These are phyloP conservation scores for Hypoxylon crocopeplum DNA, from an alignment of 495 filamentous ascomycete species.

Conservation along the genomic window DNA sequence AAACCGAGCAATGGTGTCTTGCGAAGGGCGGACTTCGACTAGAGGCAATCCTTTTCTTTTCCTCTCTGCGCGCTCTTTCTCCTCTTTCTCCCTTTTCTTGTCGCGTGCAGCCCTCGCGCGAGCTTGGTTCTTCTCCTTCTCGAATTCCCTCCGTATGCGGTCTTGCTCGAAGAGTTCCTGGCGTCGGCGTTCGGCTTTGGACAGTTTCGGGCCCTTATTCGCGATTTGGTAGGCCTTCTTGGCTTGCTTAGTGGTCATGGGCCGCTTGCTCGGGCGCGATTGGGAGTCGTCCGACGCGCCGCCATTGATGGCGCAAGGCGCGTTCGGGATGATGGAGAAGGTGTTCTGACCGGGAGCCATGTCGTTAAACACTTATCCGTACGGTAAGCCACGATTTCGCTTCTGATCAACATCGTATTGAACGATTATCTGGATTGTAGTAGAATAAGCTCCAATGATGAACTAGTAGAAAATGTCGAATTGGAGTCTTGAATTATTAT, in stretches of 20 bases:
- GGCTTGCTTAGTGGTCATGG: slow-evolving; percentile 56
- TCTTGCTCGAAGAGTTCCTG: slow-evolving; percentile 53
- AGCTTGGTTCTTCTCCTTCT: slow-evolving; percentile 49
- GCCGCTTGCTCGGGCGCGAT: slow-evolving; percentile 25
- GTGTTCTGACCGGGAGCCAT: slow-evolving; percentile 42
- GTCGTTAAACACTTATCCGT: slow-evolving; percentile 11
- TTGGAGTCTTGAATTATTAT: too few species aligned
- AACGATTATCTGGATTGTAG: slow-evolving; percentile 1
- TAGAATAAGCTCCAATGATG: too few species aligned
- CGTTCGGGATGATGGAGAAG: slow-evolving; percentile 42
- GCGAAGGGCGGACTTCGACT: slow-evolving; percentile 49
- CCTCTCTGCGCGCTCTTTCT: slow-evolving; percentile 44
- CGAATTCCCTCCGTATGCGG: slow-evolving; percentile 51
- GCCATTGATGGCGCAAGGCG: slow-evolving; percentile 34
- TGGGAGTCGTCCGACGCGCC: slow-evolving; percentile 7
- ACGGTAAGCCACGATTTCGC: background rate
- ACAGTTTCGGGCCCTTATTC: slow-evolving; percentile 44
- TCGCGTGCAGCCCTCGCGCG: slow-evolving; percentile 48
- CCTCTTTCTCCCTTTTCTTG: slow-evolving; percentile 52
- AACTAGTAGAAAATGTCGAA: slow-evolving; percentile 3
- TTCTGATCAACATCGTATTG: slow-evolving; percentile 19
- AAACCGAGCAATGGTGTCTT: slow-evolving; percentile 53
- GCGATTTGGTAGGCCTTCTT: slow-evolving; percentile 47
- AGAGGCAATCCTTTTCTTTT: slow-evolving; percentile 50
- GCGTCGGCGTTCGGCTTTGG: slow-evolving; percentile 50